phyloP scores from a whole-genome alignment of 768 basidiomycete species.

The Daedaleopsis sinensis region DNA sequence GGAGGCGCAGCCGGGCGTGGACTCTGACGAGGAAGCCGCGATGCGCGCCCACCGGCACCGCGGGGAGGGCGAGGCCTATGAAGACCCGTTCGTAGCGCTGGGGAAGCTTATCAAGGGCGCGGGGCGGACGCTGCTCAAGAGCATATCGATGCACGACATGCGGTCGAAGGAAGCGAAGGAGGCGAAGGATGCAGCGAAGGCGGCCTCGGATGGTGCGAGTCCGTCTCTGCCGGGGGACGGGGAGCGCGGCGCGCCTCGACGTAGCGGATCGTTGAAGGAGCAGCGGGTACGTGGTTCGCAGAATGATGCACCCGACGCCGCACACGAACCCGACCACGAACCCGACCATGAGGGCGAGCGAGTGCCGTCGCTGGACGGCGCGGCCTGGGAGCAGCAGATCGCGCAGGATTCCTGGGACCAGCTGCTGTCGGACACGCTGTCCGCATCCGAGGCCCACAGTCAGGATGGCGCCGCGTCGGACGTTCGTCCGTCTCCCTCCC shows the following conservation, averaged over 20 bases:
- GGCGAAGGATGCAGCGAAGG: not conserved
- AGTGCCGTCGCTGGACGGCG: not conserved
- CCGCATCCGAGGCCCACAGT: slow-evolving; percentile 53
- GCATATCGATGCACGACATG: slow-evolving; percentile 25
- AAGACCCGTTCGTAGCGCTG: slow-evolving; percentile 29
- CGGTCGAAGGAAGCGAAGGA: slow-evolving; percentile 7
- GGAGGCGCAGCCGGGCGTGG: slow-evolving; percentile 18
- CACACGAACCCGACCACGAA: slow-evolving; percentile 14
- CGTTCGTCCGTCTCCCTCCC: not conserved
- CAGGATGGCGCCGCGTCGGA: slow-evolving; percentile 70
- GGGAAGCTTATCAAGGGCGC: slow-evolving; percentile 31
- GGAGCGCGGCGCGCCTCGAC: not conserved
- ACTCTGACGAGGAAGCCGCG: slow-evolving; percentile 11
- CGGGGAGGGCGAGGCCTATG: slow-evolving; percentile 21
- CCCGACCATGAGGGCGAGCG: slow-evolving; percentile 5
- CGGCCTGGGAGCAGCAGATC: not conserved
- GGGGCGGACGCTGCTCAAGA: slow-evolving; percentile 27
- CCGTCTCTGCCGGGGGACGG: not conserved
- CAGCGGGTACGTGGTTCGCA: not conserved
- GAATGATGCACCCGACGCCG: not conserved
- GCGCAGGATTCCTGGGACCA: not conserved
- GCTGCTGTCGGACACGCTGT: not conserved
- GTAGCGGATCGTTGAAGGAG: not conserved
- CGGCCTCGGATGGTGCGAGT: slow-evolving; percentile 1
- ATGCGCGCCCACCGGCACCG: slow-evolving; percentile 3